Evolutionary conservation across 108 stramenopile genomes (phyloP), one percentile per base, ranked within the genome.

Genomic region (Pseudonitzschia pungens): DNA sequence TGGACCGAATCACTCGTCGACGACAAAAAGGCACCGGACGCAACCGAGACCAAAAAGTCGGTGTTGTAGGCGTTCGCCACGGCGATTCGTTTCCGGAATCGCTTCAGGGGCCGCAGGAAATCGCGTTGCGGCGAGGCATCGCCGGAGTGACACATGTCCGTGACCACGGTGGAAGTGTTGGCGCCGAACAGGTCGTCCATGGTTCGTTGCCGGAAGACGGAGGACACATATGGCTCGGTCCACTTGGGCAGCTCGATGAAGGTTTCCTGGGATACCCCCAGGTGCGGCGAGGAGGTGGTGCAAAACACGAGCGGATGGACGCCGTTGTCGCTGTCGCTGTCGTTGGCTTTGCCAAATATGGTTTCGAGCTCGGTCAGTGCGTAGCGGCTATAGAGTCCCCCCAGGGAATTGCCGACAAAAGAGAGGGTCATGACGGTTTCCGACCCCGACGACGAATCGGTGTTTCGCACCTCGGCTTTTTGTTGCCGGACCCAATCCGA

Each of bases 241-340:
- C 33, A 52, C 10, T 82, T 74, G 29, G 85, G 85, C 26, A 90
- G 70, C 16, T 85, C 76, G 44, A 87, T 21, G 53, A 86, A 90
- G 24, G 89, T 90, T 44, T 82, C 68, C 42, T 68, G 62, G 11
- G 81, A 69, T 26, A 82, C 77, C 52, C 89, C 89, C 53, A 90
- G 77, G 75, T 87, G 87, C 28, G 89, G 89, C n/a, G 85, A 75
- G n/a, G 84, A 83, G 22, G 82, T 86, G 16, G 89, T 83, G 66
- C 87, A 86, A 68, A 90, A 87, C 12, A 87, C 68, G 42, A 54
- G 75, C 67, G 53, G 86, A 65, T 29, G 70, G 73, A 77, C 18
- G 45, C 14, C 7, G 45, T 48, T 48, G 45, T 11, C 10, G 45
- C 14, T 48, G 45, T 48, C 45, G 45, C 14, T 48, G 45, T 48